Evolutionary conservation across 2,329 filamentous ascomycete genomes (phyloP).

Genomic region (Aspergillus japonicus): DNA sequence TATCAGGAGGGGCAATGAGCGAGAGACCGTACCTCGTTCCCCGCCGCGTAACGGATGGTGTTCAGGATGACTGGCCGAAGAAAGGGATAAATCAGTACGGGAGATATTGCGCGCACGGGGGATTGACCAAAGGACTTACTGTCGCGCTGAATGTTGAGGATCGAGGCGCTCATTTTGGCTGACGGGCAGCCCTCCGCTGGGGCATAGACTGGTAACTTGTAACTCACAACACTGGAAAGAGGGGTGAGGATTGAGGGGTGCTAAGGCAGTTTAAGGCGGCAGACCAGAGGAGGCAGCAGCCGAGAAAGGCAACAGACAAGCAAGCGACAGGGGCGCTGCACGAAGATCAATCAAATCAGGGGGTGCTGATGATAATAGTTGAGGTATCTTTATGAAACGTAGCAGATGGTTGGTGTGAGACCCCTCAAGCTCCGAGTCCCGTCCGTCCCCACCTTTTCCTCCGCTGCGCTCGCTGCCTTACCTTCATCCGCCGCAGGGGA

Average conservation of each 20-base stretch:
- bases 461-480: no score
- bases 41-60: conserved; percentile 73
- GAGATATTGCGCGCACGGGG: no score
- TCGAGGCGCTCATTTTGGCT: conserved; percentile 75
- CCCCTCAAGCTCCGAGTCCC: not conserved
- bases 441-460: conserved; percentile 16
- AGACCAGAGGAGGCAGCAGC: not conserved
- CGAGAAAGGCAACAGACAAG: not conserved
- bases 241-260: conserved; percentile 6
- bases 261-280: not conserved
- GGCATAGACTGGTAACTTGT: conserved; percentile 12
- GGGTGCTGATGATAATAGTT: not conserved
- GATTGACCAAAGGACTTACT: conserved; percentile 49
- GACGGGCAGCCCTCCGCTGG: conserved; percentile 33
- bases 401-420: conserved; percentile 13
- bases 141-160: conserved; percentile 80
- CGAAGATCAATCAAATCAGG: conserved; percentile 8
- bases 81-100: not conserved
- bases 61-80: conserved; percentile 62
- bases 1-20: conserved; percentile 26
- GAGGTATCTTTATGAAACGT: conserved; percentile 25
- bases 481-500: not conserved
- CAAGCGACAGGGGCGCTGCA: not conserved
- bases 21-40: conserved; percentile 65
- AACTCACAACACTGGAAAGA: conserved; percentile 9